Conservation (phyloP, 148 eudicot species). For the Pharnaceum exiguum region DNA sequence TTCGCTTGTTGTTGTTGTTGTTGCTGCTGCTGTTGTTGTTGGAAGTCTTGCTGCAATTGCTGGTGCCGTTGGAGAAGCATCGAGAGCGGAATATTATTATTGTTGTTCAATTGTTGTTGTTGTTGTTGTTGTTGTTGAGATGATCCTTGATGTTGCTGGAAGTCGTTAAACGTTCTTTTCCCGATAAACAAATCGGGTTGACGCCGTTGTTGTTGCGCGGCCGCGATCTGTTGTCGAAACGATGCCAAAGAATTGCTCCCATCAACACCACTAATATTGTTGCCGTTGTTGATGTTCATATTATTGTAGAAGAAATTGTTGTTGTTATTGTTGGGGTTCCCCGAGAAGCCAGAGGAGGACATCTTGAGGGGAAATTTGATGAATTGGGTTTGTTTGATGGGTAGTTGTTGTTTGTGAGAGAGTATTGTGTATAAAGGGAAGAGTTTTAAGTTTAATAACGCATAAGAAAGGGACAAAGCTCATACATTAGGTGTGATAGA, state of each 20-base stretch:
- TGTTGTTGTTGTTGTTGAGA: conserved; percentile 17
- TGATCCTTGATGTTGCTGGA: too few relatives aligned
- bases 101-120: conserved; percentile 19
- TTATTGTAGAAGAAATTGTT: conserved; percentile 12
- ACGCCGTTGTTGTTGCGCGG: too few relatives aligned
- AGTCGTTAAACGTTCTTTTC: too few relatives aligned
- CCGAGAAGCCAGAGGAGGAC: conserved; percentile 64
- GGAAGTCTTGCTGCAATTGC: conserved; percentile 13
- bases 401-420: neutral
- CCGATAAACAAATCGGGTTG: too few relatives aligned
- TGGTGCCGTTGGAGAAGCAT: conserved; percentile 3
- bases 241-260: too few relatives aligned
- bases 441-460: conserved; percentile 4
- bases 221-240: too few relatives aligned
- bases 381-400: neutral
- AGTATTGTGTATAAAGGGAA: too few relatives aligned
- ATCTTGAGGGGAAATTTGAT: conserved; percentile 19
- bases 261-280: too few relatives aligned
- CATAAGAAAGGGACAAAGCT: conserved; percentile 26
- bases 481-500: conserved; percentile 17
- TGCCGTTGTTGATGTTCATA: conserved; percentile 18
- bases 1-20: conserved; percentile 15
- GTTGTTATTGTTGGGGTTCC: conserved; percentile 60
- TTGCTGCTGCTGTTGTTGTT: conserved; percentile 30
- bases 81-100: neutral